Evolutionary conservation across 2,329 filamentous ascomycete species (phyloP).

Genomic region (Dryadomyces sulphureus): DNA sequence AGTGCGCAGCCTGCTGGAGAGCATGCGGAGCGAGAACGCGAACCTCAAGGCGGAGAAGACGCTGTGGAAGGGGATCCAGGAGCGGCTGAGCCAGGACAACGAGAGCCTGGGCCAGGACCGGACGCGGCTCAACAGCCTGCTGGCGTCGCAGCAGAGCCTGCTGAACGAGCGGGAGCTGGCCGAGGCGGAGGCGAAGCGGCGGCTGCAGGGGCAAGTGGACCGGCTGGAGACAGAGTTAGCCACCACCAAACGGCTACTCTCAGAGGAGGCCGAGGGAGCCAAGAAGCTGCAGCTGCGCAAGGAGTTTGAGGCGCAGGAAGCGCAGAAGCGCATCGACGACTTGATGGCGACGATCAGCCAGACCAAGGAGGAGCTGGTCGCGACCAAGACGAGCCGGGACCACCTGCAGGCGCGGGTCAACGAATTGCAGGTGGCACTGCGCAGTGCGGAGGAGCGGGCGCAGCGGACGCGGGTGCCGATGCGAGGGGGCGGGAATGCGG

Average conservation of each 20-base stretch:
- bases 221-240: constrained; percentile 64
- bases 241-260: constrained; percentile 67
- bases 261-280: constrained; percentile 67
- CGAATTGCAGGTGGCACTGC: constrained; percentile 76
- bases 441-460: constrained; percentile 76
- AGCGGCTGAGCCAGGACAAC: constrained; percentile 76
- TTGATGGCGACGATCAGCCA: constrained; percentile 66
- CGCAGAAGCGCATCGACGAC: constrained; percentile 84
- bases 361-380: constrained; percentile 73
- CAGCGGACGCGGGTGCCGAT: constrained; percentile 61
- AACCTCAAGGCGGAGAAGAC: constrained; percentile 93
- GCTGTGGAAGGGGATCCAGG: constrained; percentile 86
- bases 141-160: constrained; percentile 73
- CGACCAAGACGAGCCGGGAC: constrained; percentile 74
- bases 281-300: constrained; percentile 74
- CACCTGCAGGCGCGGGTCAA: constrained; percentile 80
- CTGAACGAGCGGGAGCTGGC: constrained; percentile 82
- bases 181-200: constrained; percentile 68
- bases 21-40: constrained; percentile 75
- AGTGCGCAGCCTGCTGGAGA: constrained; percentile 65
- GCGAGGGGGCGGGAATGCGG: constrained; percentile 33
- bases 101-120: constrained; percentile 75
- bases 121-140: constrained; percentile 64
- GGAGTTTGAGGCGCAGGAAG: constrained; percentile 80
- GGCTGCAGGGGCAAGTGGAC: constrained; percentile 66